These are phyloP conservation scores for Phalaenopsis equestris DNA, from an alignment of 106 monocot species.

Conservation along the genomic window DNA sequence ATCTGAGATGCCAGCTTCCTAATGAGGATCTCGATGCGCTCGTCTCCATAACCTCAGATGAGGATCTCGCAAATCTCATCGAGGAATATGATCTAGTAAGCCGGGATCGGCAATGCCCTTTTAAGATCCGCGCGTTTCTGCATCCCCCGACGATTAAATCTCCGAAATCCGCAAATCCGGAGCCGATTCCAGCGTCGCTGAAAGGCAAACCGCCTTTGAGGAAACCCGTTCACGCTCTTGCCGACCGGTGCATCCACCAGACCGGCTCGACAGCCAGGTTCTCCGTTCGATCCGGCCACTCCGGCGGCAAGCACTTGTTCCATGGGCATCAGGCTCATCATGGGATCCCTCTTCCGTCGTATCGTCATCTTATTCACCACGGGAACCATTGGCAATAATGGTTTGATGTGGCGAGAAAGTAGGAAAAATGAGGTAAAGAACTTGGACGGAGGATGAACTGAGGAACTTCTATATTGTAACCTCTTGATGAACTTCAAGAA, in stretches of 20 bases:
- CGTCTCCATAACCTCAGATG: conserved; percentile 58
- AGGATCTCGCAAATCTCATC: conserved; percentile 68
- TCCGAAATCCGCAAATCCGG: conserved; percentile 5
- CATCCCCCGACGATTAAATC: conserved; percentile 12
- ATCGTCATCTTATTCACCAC: conserved; percentile 28
- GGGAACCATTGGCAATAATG: conserved; percentile 28
- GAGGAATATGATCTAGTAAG: conserved; percentile 67
- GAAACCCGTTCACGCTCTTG: not conserved
- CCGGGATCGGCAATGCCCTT: conserved; percentile 15
- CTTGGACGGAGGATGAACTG: not conserved
- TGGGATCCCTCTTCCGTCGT: not conserved
- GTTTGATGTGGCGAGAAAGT: not conserved
- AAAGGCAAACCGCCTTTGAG: not conserved
- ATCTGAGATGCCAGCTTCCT: conserved; percentile 71
- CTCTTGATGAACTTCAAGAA: not conserved
- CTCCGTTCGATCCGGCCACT: not conserved
- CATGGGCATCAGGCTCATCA: not conserved
- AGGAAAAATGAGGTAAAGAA: not conserved
- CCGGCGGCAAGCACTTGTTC: conserved; percentile 3
- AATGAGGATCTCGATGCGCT: conserved; percentile 77
- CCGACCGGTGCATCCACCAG: conserved; percentile 10
- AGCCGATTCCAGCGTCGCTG: not conserved
- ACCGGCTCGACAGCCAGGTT: not conserved
- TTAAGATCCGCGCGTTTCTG: conserved; percentile 76
- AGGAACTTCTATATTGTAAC: not conserved